A percentile compares a stretch with the other conserved stretches of the same genome.
Evolutionary conservation across 345 rosid genomes (phyloP).

Genomic region (Adansonia digitata): DNA sequence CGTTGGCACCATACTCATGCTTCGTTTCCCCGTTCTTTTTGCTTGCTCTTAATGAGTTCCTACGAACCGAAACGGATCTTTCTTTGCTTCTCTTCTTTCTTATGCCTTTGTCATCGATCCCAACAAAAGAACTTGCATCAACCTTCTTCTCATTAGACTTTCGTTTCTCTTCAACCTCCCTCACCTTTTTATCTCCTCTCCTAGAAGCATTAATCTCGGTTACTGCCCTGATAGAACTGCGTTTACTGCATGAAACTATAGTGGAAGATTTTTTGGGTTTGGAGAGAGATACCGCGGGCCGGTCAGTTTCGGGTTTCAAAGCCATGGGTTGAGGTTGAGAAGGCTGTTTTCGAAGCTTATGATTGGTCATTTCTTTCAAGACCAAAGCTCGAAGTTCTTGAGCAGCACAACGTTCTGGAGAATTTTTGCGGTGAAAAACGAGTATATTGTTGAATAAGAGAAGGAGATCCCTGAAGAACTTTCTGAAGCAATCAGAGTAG

Average conservation of each 20-base stretch:
- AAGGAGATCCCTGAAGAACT: slow-evolving; percentile 44
- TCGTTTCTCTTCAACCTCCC: slow-evolving; percentile 16
- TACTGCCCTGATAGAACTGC: slow-evolving; percentile 11
- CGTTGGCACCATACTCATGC: slow-evolving; percentile 42
- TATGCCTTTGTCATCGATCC: slow-evolving; percentile 19
- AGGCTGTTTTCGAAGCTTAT: slow-evolving; percentile 17
- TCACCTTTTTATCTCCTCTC: slow-evolving; percentile 19
- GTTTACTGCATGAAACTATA: slow-evolving; percentile 27
- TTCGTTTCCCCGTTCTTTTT: slow-evolving; percentile 23
- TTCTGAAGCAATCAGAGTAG: slow-evolving; percentile 28
- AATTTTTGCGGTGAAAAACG: slow-evolving; percentile 32
- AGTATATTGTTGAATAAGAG: slow-evolving; percentile 42
- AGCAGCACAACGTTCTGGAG: slow-evolving; percentile 37
- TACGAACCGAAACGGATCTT: slow-evolving; percentile 10
- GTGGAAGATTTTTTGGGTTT: slow-evolving; percentile 29
- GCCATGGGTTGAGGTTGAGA: not conserved
- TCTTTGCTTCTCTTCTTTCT: slow-evolving; percentile 35
- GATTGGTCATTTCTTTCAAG: slow-evolving; percentile 32
- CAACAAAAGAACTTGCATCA: slow-evolving; percentile 2
- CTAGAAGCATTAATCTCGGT: slow-evolving; percentile 19
- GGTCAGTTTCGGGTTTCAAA: slow-evolving; percentile 18
- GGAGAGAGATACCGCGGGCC: not conserved
- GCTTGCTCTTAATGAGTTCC: slow-evolving; percentile 16
- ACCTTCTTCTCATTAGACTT: slow-evolving; percentile 21
- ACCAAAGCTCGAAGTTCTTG: slow-evolving; percentile 37